Percentiles rank a stretch among this genome's conserved stretches.
Evolutionary conservation across 176 grass and related monocot genomes (phyloP).

Genomic region (Pontederia crassipes): DNA sequence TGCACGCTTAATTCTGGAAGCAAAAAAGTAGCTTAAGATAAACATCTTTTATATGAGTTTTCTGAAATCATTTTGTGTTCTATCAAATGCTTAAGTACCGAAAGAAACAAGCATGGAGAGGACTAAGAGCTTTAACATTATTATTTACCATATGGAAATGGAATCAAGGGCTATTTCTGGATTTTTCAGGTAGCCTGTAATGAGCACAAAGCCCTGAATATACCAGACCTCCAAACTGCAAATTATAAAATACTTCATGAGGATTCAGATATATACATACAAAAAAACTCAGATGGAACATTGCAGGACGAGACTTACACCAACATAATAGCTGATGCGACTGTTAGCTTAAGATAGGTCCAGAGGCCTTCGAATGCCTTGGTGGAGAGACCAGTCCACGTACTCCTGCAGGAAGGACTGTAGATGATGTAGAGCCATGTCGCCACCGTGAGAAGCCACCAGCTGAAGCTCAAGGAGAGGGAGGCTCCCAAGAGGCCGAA

Average conservation of each 20-base stretch:
- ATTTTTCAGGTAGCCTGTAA: constrained; percentile 63
- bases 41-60: neutral
- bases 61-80: neutral
- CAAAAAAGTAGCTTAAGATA: too few species aligned
- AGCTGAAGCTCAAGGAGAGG: constrained; percentile 18
- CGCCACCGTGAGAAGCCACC: constrained; percentile 7
- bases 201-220: constrained; percentile 68
- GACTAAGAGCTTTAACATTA: neutral
- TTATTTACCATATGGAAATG: constrained; percentile 51
- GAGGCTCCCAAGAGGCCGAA: constrained; percentile 21
- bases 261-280: neutral
- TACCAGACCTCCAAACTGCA: constrained; percentile 85
- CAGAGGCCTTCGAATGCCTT: constrained; percentile 21
- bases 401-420: constrained; percentile 20
- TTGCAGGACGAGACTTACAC: constrained; percentile 31
- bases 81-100: neutral
- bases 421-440: constrained; percentile 16
- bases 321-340: constrained; percentile 56
- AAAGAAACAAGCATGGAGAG: neutral
- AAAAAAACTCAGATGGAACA: neutral
- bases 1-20: too few species aligned
- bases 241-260: neutral
- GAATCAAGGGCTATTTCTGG: constrained; percentile 67
- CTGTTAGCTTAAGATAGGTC: constrained; percentile 20
- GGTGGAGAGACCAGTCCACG: constrained; percentile 24